phyloP scores from a whole-genome alignment of 345 rosid genomes.

The Arabis alpina region DNA sequence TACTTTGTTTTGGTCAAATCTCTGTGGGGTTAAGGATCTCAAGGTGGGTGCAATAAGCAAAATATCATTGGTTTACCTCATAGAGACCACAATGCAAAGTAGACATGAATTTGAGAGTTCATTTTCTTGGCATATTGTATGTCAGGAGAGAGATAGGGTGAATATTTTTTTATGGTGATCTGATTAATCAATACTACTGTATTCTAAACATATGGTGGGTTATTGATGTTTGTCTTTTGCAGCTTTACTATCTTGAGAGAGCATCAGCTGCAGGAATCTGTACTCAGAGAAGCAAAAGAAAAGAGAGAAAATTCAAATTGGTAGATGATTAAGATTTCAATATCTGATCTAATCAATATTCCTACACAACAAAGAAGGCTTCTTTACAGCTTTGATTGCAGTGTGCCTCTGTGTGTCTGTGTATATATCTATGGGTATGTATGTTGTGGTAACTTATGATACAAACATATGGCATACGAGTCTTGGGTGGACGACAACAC shows the following conservation, averaged over 20 bases:
- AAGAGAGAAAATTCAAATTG: background rate
- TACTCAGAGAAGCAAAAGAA: background rate
- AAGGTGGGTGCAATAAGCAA: conserved; percentile 28
- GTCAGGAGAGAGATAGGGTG: background rate
- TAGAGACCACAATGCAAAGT: no score
- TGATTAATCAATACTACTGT: background rate
- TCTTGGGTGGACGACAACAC: background rate
- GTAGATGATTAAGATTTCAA: conserved; percentile 1
- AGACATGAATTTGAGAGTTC: no score
- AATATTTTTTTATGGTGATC: background rate
- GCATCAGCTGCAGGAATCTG: background rate
- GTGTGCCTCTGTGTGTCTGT: conserved; percentile 16
- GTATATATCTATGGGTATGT: background rate
- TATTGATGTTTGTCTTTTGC: conserved; percentile 10
- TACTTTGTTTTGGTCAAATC: background rate
- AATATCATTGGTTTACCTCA: background rate
- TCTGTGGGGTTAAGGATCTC: background rate
- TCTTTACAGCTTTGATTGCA: conserved; percentile 2
- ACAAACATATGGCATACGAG: conserved; percentile 4
- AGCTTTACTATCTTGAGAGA: conserved; percentile 16
- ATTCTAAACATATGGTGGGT: background rate
- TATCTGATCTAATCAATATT: conserved; percentile 16
- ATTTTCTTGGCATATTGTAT: no score
- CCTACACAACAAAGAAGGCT: conserved; percentile 8
- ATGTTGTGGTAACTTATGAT: conserved; percentile 9